These are phyloP conservation scores for Populus deltoides DNA, from an alignment of 345 rosid genomes.

Conservation along the genomic window DNA sequence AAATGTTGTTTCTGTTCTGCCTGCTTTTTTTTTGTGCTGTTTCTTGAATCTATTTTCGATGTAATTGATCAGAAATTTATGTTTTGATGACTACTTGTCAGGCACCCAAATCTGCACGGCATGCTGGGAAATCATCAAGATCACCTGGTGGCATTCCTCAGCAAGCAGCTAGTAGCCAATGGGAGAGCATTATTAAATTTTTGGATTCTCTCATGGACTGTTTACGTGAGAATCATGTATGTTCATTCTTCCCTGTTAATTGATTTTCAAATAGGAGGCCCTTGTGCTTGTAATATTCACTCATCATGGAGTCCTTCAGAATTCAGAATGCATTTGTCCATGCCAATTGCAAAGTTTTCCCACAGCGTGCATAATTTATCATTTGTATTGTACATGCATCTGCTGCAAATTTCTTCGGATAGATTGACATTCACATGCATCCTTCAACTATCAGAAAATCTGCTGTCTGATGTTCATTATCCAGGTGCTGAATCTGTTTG, in stretches of 20 bases:
- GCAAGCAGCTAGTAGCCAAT: slow-evolving; percentile 62
- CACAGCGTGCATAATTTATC: too few relatives aligned
- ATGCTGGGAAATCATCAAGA: slow-evolving; percentile 74
- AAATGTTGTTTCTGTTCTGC: not conserved
- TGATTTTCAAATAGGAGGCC: not conserved
- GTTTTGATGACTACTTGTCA: slow-evolving; percentile 20
- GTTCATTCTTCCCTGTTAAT: slow-evolving; percentile 17
- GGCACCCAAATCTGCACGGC: slow-evolving; percentile 83
- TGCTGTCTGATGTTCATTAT: too few relatives aligned
- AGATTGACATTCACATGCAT: too few relatives aligned
- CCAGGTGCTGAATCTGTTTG: too few relatives aligned
- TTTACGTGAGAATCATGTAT: slow-evolving; percentile 79
- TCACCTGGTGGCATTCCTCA: slow-evolving; percentile 63
- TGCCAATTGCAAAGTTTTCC: not conserved
- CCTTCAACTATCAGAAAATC: too few relatives aligned
- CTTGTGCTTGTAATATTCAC: not conserved
- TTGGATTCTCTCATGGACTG: slow-evolving; percentile 82
- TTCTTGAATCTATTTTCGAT: slow-evolving; percentile 1
- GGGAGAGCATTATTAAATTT: slow-evolving; percentile 90
- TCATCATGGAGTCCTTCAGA: too few relatives aligned
- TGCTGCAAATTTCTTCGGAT: too few relatives aligned
- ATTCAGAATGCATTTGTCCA: not conserved
- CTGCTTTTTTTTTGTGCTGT: not conserved
- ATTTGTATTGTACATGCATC: too few relatives aligned
- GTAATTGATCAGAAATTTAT: not conserved